A percentile compares a stretch with the other conserved stretches of the same genome.
Conservation (phyloP, 805 yeast species). For the Starmerella cellae region DNA sequence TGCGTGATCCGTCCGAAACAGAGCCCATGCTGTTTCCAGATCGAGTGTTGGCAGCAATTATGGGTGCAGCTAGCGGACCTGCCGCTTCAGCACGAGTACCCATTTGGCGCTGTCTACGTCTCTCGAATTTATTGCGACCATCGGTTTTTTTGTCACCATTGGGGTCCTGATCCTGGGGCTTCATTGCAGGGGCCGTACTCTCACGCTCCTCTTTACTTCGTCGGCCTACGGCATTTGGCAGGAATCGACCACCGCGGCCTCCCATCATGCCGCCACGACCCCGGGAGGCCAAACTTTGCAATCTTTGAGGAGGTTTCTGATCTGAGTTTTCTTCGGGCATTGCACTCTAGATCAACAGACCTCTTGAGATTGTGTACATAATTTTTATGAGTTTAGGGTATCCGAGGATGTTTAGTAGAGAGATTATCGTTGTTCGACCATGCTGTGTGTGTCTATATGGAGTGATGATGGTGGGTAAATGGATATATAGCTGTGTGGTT, state of each 20-base stretch:
- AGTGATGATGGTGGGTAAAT: too few species aligned
- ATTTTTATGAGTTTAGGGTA: too few species aligned
- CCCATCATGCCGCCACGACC: constrained; percentile 12
- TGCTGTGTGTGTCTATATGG: too few species aligned
- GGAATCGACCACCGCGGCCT: constrained; percentile 33
- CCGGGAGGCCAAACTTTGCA: constrained; percentile 16
- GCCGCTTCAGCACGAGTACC: constrained; percentile 24
- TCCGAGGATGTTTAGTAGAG: too few species aligned
- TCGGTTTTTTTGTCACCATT: constrained; percentile 11
- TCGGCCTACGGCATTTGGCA: constrained; percentile 79
- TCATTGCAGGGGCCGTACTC: constrained; percentile 51
- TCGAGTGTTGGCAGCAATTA: constrained; percentile 15
- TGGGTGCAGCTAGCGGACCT: constrained; percentile 29
- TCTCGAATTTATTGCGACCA: constrained; percentile 9
- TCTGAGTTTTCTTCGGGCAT: constrained; percentile 5
- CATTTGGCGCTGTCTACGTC: constrained; percentile 14
- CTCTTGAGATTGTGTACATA: too few species aligned
- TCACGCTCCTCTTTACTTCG: constrained; percentile 75
- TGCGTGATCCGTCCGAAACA: not conserved
- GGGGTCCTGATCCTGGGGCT: constrained; percentile 18
- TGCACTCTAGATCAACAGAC: too few species aligned
- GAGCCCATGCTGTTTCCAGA: not conserved
- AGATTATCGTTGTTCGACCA: too few species aligned
- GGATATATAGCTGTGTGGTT: too few species aligned
- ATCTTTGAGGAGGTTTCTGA: constrained; percentile 11